These are phyloP conservation scores for Stagonosporopsis cucurbitacearum DNA, from an alignment of 2,329 filamentous ascomycete species.

Conservation along the genomic window DNA sequence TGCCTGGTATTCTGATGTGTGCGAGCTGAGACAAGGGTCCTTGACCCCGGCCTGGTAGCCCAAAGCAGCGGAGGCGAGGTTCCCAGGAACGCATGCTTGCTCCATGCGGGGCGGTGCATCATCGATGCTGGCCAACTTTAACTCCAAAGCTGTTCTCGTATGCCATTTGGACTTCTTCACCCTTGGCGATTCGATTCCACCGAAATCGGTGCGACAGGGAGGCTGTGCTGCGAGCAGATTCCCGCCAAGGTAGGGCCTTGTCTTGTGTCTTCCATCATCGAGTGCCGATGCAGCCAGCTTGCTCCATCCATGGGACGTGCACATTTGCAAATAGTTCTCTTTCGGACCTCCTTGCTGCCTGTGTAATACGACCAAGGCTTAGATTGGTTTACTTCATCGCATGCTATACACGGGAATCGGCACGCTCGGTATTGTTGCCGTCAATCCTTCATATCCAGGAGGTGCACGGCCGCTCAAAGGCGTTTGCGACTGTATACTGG, in stretches of 20 bases:
- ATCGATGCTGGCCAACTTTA: conserved; percentile 1
- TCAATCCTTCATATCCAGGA: background rate
- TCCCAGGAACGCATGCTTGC: conserved; percentile 6
- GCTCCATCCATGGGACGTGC: background rate
- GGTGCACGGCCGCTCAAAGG: background rate
- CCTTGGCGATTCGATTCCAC: background rate
- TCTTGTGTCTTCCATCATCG: background rate
- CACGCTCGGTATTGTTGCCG: background rate
- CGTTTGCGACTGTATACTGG: background rate
- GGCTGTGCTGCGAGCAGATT: background rate
- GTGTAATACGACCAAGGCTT: background rate
- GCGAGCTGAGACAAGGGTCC: conserved; percentile 3
- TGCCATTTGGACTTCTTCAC: background rate
- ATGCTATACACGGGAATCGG: background rate
- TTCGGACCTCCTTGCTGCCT: background rate
- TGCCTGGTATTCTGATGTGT: background rate
- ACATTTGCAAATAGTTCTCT: background rate
- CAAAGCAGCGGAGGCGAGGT: conserved; percentile 11
- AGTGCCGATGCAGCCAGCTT: background rate
- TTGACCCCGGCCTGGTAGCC: background rate
- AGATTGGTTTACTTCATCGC: background rate
- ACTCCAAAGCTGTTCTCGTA: conserved; percentile 4
- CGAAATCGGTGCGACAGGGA: background rate
- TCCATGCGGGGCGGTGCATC: background rate
- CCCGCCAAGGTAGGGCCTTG: background rate